These are phyloP conservation scores for Dioszegia aurantiaca DNA, from an alignment of 768 basidiomycete species.

Conservation along the genomic window DNA sequence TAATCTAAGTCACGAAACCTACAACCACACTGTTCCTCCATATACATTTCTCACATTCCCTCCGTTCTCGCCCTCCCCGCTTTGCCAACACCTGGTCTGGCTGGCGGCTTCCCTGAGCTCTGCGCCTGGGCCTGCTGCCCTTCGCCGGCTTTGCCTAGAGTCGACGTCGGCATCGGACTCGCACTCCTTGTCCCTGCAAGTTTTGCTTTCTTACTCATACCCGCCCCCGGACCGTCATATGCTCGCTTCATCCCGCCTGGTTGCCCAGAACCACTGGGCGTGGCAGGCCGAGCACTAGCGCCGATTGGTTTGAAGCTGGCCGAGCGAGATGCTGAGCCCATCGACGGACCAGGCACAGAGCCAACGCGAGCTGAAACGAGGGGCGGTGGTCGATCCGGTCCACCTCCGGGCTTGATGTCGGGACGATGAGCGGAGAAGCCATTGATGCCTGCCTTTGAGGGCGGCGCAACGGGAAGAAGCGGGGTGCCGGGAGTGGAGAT, in stretches of 20 bases:
- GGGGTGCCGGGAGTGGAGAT: slow-evolving; percentile 24
- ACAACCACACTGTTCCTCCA: too few relatives aligned
- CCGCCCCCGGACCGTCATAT: slow-evolving; percentile 8
- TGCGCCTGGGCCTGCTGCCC: neutral
- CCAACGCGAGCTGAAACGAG: neutral
- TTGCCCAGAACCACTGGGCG: neutral
- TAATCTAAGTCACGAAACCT: too few relatives aligned
- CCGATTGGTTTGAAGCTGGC: neutral
- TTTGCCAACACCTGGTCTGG: neutral
- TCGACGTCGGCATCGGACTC: slow-evolving; percentile 13
- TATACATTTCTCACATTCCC: too few relatives aligned
- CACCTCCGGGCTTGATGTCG: neutral
- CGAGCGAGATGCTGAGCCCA: neutral
- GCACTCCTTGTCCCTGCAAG: slow-evolving; percentile 18
- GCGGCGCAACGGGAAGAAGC: slow-evolving; percentile 24
- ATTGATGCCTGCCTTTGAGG: neutral
- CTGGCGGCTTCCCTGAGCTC: neutral
- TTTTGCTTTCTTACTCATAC: slow-evolving; percentile 14
- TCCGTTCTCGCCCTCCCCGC: slow-evolving; percentile 13
- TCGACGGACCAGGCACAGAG: neutral
- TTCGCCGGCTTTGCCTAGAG: neutral
- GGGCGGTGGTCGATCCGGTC: neutral
- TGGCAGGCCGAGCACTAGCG: neutral
- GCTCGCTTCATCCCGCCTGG: neutral
- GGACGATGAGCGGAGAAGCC: neutral